Evolutionary conservation across 2,329 filamentous ascomycete genomes (phyloP).

Genomic region (Sporothrix globosa): DNA sequence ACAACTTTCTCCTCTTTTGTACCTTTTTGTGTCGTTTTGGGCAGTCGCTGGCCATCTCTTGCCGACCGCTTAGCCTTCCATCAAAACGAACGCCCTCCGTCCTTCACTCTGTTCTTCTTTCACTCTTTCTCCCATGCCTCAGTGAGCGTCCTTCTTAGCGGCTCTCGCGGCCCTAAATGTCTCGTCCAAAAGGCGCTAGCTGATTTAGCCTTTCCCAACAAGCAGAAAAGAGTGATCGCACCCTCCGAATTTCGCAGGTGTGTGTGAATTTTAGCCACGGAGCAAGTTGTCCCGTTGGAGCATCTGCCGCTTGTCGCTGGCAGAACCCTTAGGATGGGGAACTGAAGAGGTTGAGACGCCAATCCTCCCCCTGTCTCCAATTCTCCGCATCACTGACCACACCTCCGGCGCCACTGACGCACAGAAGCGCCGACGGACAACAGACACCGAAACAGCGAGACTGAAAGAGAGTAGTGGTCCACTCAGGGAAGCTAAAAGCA

Average conservation of each 20-base stretch:
- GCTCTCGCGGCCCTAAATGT: background rate
- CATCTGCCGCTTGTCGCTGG: constrained; percentile 3
- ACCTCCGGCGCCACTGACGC: constrained; percentile 21
- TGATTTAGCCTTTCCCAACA: constrained; percentile 26
- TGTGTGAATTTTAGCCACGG: constrained; percentile 29
- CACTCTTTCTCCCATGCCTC: background rate
- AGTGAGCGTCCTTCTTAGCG: background rate
- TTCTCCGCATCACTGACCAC: constrained; percentile 27
- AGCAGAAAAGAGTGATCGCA: constrained; percentile 19
- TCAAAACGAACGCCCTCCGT: background rate
- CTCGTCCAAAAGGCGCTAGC: constrained; percentile 19
- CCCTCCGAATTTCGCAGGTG: constrained; percentile 30
- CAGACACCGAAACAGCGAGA: constrained; percentile 26
- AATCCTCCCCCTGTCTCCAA: constrained; percentile 20
- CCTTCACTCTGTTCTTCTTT: background rate
- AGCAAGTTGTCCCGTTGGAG: constrained; percentile 31
- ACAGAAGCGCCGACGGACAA: constrained; percentile 25
- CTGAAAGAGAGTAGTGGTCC: background rate
- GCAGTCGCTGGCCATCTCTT: background rate
- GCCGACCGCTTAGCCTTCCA: constrained; percentile 24
- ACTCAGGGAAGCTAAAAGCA: background rate
- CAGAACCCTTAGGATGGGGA: background rate
- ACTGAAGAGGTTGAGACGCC: background rate
- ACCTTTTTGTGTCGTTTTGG: background rate
- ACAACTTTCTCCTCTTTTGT: constrained; percentile 20